Evolutionary conservation across 176 grass and related monocot species (phyloP), one percentile per base, ranked within the genome.

Genomic region (Oryza glaberrima): DNA sequence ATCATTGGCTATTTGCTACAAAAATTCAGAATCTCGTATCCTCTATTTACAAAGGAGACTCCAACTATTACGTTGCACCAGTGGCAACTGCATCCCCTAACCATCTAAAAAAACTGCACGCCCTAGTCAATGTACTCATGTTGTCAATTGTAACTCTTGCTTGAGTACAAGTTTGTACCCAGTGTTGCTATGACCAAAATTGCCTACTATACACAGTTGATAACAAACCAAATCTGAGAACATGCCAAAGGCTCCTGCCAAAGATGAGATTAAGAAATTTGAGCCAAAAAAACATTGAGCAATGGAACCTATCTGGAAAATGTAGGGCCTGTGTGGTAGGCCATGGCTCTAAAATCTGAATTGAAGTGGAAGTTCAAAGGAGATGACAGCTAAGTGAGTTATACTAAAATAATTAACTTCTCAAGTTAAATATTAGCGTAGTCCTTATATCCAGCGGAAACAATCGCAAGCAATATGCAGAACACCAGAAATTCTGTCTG

Each of bases 31-130:
- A 84, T 2, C 15, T 60, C 61, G 34, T 32, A 14, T 32, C 36
- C 51, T 78, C 23, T 79, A 88, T 74, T 79, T 84, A 79, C 87
- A 88, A 46, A 15, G 22, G 17, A 19, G 43, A 44, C 43, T 10
- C 43, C 43, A 44, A 44, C 43, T 38, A 38, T 38, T 38, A 44
- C 9, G 43, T 47, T 47, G 45, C 45, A 13, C 47, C 47, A 49
- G 47, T 52, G 49, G 4, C 49, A 52, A 16, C 0, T 15, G 49
- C 49, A 52, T 52, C 1, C 54, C 54, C 17, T 20, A 58, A 56
- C 17, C 52, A 56, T 56, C 52, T 20, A 56, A 56, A 19, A 19
- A 56, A 83, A 23, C 44, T 51, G 13, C 73, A 77, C 19, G 10
- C 56, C 35, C 26, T 77, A 40, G 11, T 11, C 9, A 60, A 60